Conservation (phyloP, 139 green algal species). For the Tetraselmis chui region DNA sequence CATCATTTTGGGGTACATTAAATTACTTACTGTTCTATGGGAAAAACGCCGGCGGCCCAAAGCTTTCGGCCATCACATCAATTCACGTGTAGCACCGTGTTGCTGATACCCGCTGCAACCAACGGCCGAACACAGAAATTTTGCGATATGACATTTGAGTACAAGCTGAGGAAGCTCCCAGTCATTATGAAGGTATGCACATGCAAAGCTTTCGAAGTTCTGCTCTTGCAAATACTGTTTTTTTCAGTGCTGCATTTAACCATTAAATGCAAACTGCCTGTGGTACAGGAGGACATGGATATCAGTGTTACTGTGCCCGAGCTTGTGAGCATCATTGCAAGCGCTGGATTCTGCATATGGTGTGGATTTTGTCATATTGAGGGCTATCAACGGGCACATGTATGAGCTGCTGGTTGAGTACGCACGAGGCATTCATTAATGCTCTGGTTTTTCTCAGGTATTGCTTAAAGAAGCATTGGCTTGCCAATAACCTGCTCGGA, state of each 20-base stretch:
- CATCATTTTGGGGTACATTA: no score
- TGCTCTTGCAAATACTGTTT: no score
- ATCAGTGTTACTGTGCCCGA: conserved; percentile 50
- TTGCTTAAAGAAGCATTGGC: conserved; percentile 80
- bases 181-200: conserved; percentile 26
- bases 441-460: conserved; percentile 48
- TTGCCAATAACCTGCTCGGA: conserved; percentile 94
- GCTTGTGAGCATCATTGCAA: conserved; percentile 31
- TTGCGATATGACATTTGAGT: not conserved
- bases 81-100: no score
- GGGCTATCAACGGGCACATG: not conserved
- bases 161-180: conserved; percentile 20
- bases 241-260: no score
- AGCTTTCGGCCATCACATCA: no score
- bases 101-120: no score
- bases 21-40: no score
- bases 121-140: not conserved
- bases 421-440: not conserved
- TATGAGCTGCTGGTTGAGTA: not conserved
- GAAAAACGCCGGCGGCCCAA: no score
- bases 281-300: conserved; percentile 30
- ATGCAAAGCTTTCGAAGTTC: not conserved
- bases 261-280: no score
- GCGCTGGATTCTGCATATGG: conserved; percentile 60
- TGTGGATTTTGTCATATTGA: not conserved